Conservation (phyloP, 108 stramenopile genomes). For the Cyclotella baltica region DNA sequence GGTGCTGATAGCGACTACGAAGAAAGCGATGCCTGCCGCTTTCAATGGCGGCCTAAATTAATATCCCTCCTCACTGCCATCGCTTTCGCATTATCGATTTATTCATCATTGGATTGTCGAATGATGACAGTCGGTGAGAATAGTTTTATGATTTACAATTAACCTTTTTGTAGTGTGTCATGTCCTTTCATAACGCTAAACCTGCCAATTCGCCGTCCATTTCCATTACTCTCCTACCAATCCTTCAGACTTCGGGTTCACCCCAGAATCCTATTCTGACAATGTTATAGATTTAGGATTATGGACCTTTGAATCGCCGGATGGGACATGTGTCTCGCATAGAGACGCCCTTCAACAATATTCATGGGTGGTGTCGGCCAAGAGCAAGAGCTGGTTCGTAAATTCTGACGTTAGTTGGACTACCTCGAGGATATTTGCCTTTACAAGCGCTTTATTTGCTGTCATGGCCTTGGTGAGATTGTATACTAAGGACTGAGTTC, state of each 20-base stretch:
- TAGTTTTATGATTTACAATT: not conserved
- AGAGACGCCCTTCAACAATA: not conserved
- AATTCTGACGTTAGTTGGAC: conserved; percentile 10
- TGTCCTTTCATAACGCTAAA: not conserved
- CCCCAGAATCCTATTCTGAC: not conserved
- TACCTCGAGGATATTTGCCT: conserved; percentile 6
- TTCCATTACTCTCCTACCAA: not conserved
- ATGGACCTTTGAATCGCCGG: conserved; percentile 8
- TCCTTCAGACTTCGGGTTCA: conserved; percentile 1
- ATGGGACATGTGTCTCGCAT: not conserved
- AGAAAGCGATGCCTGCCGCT: not conserved
- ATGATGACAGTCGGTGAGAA: not conserved
- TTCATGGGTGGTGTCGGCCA: not conserved
- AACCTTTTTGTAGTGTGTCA: not conserved
- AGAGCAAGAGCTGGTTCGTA: not conserved
- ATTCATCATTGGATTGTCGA: conserved; percentile 8
- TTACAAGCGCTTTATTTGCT: not conserved
- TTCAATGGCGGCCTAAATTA: conserved; percentile 12
- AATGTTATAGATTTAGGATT: not conserved
- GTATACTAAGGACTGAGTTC: not conserved
- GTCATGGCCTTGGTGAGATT: not conserved
- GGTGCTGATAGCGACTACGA: too few relatives aligned
- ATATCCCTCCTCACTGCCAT: conserved; percentile 1
- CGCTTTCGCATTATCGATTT: not conserved
- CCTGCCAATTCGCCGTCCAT: not conserved